Percentiles rank a stretch among this genome's conserved stretches.
These are phyloP conservation scores for Diaporthe ampelina DNA, from an alignment of 2,329 filamentous ascomycete genomes.

Conservation along the genomic window DNA sequence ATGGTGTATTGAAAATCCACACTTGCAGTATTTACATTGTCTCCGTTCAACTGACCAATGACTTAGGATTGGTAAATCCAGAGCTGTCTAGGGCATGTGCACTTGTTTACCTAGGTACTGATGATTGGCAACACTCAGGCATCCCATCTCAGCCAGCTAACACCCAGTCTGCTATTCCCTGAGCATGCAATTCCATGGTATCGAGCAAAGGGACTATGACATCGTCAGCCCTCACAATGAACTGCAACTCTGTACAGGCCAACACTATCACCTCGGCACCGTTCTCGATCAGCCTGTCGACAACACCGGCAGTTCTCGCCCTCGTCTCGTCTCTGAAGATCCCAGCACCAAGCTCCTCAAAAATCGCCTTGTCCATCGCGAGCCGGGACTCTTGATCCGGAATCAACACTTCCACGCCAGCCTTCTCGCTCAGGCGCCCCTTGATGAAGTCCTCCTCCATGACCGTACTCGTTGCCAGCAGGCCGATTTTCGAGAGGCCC, in stretches of 20 bases:
- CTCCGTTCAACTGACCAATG: too few species aligned
- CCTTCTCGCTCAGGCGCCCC: constrained; percentile 33
- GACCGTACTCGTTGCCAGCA: constrained; percentile 42
- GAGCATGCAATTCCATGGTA: constrained; percentile 42
- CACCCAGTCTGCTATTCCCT: constrained; percentile 40
- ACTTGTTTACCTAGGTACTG: too few species aligned
- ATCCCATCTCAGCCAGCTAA: constrained; percentile 19
- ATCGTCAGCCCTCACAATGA: constrained; percentile 40
- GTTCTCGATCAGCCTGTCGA: constrained; percentile 32
- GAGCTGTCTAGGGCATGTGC: too few species aligned
- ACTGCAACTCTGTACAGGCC: constrained; percentile 43
- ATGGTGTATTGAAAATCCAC: too few species aligned
- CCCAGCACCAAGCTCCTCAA: constrained; percentile 41
- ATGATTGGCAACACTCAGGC: background rate
- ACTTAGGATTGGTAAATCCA: too few species aligned
- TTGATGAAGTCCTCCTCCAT: constrained; percentile 44
- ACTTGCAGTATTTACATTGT: too few species aligned
- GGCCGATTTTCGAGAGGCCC: constrained; percentile 34
- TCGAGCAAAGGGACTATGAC: constrained; percentile 40
- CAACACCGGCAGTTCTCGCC: constrained; percentile 26
- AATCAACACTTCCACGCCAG: constrained; percentile 42
- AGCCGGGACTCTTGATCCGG: constrained; percentile 35
- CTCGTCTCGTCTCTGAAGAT: constrained; percentile 32
- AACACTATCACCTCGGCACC: constrained; percentile 42
- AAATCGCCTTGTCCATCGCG: constrained; percentile 39